Conservation (phyloP, 306 rosid species). For the Cucumis cinereus region DNA sequence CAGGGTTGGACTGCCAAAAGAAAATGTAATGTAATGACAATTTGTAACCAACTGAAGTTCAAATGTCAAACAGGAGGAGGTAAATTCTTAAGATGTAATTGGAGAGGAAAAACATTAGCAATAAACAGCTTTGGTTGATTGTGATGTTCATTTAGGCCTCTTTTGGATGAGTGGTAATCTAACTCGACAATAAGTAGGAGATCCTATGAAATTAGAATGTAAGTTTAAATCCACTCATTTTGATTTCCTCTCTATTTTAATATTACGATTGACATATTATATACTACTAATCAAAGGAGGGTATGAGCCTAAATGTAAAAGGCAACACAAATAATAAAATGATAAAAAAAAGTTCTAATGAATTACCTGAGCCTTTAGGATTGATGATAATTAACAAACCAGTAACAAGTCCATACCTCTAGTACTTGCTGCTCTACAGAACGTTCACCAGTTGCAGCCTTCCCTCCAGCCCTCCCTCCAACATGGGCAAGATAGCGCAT, state of each 20-base stretch:
- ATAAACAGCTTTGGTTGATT: background rate
- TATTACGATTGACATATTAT: background rate
- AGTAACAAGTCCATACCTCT: slow-evolving; percentile 37
- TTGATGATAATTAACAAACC: background rate
- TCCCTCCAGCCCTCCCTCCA: slow-evolving; percentile 92
- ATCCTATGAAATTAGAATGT: background rate
- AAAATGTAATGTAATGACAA: background rate
- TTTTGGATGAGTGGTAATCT: background rate
- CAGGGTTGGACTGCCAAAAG: slow-evolving; percentile 83
- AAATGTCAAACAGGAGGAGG: slow-evolving; percentile 1
- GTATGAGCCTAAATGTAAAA: background rate
- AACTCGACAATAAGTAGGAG: background rate
- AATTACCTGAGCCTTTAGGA: background rate
- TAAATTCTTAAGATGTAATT: slow-evolving; percentile 7
- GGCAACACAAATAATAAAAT: background rate
- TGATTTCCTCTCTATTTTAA: background rate
- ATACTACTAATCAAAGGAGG: background rate
- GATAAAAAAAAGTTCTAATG: background rate
- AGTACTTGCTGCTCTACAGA: slow-evolving; percentile 93
- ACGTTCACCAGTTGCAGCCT: slow-evolving; percentile 60
- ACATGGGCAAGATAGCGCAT: slow-evolving; percentile 87
- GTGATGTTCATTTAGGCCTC: background rate
- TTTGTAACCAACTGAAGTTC: background rate
- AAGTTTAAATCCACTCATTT: background rate
- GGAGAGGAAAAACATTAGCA: background rate